Percentiles rank a stretch among this genome's conserved stretches.
These are phyloP conservation scores for Pythium graminicola DNA, from an alignment of 352 stramenopile species.

Conservation along the genomic window DNA sequence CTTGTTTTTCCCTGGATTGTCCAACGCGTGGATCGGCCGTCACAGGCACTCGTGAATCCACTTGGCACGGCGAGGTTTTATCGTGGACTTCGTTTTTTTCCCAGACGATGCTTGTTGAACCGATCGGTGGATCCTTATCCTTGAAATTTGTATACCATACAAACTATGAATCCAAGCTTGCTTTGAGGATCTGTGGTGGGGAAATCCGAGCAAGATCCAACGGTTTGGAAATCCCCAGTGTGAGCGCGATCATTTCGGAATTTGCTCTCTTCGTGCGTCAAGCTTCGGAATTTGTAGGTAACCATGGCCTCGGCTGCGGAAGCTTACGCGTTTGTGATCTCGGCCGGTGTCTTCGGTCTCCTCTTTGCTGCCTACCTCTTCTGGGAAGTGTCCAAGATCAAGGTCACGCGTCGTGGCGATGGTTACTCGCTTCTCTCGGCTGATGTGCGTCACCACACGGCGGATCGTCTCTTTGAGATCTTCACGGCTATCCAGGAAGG, in stretches of 20 bases:
- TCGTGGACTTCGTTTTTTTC: slow-evolving; percentile 5
- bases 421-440: slow-evolving; percentile 70
- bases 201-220: slow-evolving; percentile 11
- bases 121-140: background rate
- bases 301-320: slow-evolving; percentile 53
- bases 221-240: too few species aligned
- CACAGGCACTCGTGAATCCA: background rate
- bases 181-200: slow-evolving; percentile 26
- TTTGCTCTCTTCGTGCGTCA: slow-evolving; percentile 47
- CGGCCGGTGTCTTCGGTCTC: slow-evolving; percentile 64
- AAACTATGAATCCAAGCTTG: slow-evolving; percentile 11
- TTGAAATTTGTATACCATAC: slow-evolving; percentile 26
- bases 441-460: slow-evolving; percentile 75
- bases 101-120: slow-evolving; percentile 21
- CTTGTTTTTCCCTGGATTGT: background rate
- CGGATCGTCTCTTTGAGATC: slow-evolving; percentile 87
- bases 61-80: slow-evolving; percentile 18
- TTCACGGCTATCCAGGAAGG: slow-evolving; percentile 96
- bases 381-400: slow-evolving; percentile 86
- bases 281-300: slow-evolving; percentile 11
- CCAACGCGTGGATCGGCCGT: slow-evolving; percentile 5
- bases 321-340: slow-evolving; percentile 60
- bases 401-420: slow-evolving; percentile 78
- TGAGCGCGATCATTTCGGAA: slow-evolving; percentile 52
- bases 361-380: slow-evolving; percentile 81